A percentile compares a stretch with the other conserved stretches of the same genome.
phyloP scores from a whole-genome alignment of 1,284 basidiomycete genomes.

The Leccinum ponderosum region DNA sequence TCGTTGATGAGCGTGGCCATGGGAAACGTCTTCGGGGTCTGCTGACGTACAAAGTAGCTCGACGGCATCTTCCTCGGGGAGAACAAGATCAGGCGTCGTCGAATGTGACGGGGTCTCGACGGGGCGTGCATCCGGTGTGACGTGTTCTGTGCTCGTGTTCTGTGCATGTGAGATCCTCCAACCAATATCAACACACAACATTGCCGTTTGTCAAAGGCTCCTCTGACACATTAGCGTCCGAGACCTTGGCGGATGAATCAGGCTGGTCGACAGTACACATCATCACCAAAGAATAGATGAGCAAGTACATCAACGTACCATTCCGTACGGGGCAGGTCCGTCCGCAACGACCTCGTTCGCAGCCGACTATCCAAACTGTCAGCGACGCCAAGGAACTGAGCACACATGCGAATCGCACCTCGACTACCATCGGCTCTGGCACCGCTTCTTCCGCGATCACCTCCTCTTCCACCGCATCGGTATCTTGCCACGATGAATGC shows the following conservation, averaged over 20 bases:
- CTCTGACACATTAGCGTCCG: background rate
- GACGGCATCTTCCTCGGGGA: constrained; percentile 12
- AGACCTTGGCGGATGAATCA: background rate
- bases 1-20: background rate
- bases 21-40: background rate
- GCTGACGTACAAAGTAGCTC: background rate
- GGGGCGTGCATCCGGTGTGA: background rate
- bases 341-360: background rate
- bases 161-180: background rate
- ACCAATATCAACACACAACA: background rate
- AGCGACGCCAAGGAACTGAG: constrained; percentile 1
- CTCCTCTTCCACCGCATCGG: background rate
- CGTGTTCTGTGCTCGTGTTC: background rate
- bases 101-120: background rate
- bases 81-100: constrained; percentile 20
- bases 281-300: background rate
- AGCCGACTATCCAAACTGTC: constrained; percentile 4
- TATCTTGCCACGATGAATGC: constrained; percentile 16
- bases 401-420: constrained; percentile 11
- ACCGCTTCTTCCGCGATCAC: background rate
- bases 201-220: background rate
- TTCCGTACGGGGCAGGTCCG: background rate
- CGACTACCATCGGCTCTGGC: background rate
- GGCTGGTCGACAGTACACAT: background rate
- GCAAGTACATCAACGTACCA: background rate